Base-by-base conservation (phyloP, 1,284 basidiomycete species). In the Ustilago sp. region DNA sequence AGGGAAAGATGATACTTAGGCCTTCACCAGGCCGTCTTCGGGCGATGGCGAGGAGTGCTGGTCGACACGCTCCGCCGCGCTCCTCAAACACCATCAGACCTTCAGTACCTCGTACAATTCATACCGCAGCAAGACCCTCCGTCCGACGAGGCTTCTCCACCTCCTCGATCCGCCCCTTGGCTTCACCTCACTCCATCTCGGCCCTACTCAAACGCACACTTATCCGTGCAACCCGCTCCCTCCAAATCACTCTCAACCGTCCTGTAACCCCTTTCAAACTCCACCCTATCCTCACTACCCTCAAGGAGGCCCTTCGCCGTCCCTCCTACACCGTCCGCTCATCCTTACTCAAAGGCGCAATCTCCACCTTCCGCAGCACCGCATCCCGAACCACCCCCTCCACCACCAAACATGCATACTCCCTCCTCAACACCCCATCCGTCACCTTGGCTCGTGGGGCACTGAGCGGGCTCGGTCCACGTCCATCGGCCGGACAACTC, bases 391-490 rank as follows among this genome's bases (percentile, higher is more conserved):
- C 65, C 1, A 39, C 51, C 8, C 4, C 41, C 4, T 15, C 36
- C 4, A 36, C 50, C 5, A 50, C 62, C 0, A 39, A 48, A 13
- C 12, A 2, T 1, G 73, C 61, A 0, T 76, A 71, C 39, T 12
- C 52, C 8, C 57, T 41, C 6, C 51, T 76, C 51, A 58, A 15
- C 35, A 50, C 15, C 0, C 43, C 59, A 12, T 23, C 56, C 1
- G 39, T 77, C 45, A n/a, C 48, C 1, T 77, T 77, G 48, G 51
- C 68, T 2, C 41, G 63, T 0, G 68, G 73, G 1, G 43, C 48
- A 3, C 62, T 71, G 6, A 47, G 55, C 47, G 67, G 72, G 1
- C 8, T 64, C n/a, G 74, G 72, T 19, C 4, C 68, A 1, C 41
- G 74, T 34, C 66, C 71, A 1, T 48, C 62, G 1, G 56, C 41